Conservation (phyloP, 108 stramenopile species). For the Fragilaria crotonensis region DNA sequence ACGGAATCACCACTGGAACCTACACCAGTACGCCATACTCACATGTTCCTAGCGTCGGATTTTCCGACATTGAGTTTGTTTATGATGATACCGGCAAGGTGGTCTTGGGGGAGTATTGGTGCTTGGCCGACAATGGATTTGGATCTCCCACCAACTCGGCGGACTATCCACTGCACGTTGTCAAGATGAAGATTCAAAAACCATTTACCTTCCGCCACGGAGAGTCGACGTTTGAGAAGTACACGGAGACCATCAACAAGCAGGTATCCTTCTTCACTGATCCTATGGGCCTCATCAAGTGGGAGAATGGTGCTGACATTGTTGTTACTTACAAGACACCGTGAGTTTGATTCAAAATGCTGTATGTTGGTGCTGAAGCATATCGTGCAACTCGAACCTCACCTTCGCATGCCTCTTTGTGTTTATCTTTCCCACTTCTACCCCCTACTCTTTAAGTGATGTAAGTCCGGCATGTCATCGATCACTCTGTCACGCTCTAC, state of each 20-base stretch:
- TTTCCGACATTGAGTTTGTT: conserved; percentile 27
- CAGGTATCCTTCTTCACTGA: conserved; percentile 22
- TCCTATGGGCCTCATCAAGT: conserved; percentile 23
- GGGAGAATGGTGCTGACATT: conserved; percentile 39
- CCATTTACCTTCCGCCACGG: conserved; percentile 37
- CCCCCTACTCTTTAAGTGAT: too few relatives aligned
- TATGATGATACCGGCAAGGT: conserved; percentile 10
- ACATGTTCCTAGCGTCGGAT: conserved; percentile 23
- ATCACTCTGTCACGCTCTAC: too few relatives aligned
- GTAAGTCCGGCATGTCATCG: too few relatives aligned
- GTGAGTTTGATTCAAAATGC: too few relatives aligned
- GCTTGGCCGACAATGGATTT: conserved; percentile 32
- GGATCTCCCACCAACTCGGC: conserved; percentile 20
- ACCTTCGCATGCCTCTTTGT: too few relatives aligned
- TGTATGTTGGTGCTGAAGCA: too few relatives aligned
- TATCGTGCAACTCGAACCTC: too few relatives aligned
- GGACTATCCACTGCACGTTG: conserved; percentile 33
- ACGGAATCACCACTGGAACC: conserved; percentile 21
- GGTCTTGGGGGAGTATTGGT: conserved; percentile 23
- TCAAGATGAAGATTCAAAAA: conserved; percentile 31
- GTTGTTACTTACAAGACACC: conserved; percentile 24
- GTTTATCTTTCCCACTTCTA: too few relatives aligned
- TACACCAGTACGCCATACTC: conserved; percentile 8
- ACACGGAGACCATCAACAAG: conserved; percentile 23
- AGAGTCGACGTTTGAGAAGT: conserved; percentile 28